These are phyloP conservation scores for Metschnikowia gruessii DNA, from an alignment of 805 yeast species.

Conservation along the genomic window DNA sequence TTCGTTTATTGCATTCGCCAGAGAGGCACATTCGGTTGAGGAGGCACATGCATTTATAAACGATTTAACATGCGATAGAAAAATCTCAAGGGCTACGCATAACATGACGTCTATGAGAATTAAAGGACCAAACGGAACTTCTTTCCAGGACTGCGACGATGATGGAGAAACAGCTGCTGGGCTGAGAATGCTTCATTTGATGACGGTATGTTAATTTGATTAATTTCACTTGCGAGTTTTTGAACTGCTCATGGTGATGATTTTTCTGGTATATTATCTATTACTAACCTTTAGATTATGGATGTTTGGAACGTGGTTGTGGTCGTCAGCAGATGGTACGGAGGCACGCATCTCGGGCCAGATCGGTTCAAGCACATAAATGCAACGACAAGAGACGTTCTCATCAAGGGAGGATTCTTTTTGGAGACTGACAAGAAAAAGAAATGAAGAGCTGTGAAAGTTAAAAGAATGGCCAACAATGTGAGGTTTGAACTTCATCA, in stretches of 20 bases:
- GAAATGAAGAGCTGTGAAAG: conserved; percentile 1
- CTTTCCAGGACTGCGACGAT: conserved; percentile 85
- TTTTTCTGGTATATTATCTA: not conserved
- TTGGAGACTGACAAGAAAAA: conserved; percentile 13
- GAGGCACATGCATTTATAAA: conserved; percentile 59
- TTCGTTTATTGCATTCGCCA: conserved; percentile 75
- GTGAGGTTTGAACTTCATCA: not conserved
- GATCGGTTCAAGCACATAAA: conserved; percentile 94
- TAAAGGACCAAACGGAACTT: conserved; percentile 49
- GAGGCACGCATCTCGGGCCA: conserved; percentile 89
- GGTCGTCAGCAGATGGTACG: conserved; percentile 88
- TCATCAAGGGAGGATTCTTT: conserved; percentile 58
- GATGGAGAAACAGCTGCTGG: conserved; percentile 99
- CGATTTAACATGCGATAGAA: conserved; percentile 58
- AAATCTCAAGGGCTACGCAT: conserved; percentile 67
- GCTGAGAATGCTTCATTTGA: conserved; percentile 71
- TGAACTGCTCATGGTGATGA: not conserved
- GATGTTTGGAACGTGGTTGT: conserved; percentile 83
- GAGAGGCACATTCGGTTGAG: conserved; percentile 57
- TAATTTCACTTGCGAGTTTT: not conserved
- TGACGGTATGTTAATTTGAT: conserved; percentile 47
- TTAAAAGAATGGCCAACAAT: not conserved
- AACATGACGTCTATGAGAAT: conserved; percentile 89
- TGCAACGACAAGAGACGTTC: conserved; percentile 80
- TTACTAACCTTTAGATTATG: conserved; percentile 49